Base-by-base conservation (phyloP, 1,139 yeast species). In the Geotrichum reessii region DNA sequence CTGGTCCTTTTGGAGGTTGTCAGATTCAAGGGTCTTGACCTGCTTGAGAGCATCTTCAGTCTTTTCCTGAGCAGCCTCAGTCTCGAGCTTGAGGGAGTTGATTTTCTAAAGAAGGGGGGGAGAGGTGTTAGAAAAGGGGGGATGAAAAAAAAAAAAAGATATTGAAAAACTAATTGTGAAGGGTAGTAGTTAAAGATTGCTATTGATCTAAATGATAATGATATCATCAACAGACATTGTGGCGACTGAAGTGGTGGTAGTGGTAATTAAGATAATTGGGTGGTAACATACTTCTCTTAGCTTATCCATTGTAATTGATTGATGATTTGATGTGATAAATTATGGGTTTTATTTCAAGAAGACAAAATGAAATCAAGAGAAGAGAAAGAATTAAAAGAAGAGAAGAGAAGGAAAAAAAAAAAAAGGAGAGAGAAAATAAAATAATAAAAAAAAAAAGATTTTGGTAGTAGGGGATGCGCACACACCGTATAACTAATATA, bases 1-100 rank as follows among this genome's bases (percentile, higher is more conserved):
- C 79, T 95, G 93, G 74, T 93, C 99, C 79, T 92, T 92, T 68
- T 88, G 93, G 66, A 88, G 80, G 73, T 82, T 81, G 71, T 91
- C 97, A 77, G 91, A 97, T 76, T 93, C 98, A 74, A 92, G 81
- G 71, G 82, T 87, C 81, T 92, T 93, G 78, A 88, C 84, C 74
- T 85, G 85, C 64, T 81, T 85, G 62, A 84, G 76, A 69, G 89
- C 82, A 69, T 88, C 97, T 71, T 93, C 99, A 63, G 95, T 87
- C 80, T 91, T 89, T 75, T 90, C 97, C 79, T 92, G 97, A 88
- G 98, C 95, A 70, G 87, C 80, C 79, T 95, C 99, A 66, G 97
- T 92, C 74, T 93, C 99, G 70, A 88, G 81, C 78, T 92, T 92
- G 76, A 93, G 85, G 77, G 85, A 84, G 80, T 81, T 86, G 80